Conservation (phyloP, 163 green algal genomes). For the Trebouxia gelatinosa region DNA sequence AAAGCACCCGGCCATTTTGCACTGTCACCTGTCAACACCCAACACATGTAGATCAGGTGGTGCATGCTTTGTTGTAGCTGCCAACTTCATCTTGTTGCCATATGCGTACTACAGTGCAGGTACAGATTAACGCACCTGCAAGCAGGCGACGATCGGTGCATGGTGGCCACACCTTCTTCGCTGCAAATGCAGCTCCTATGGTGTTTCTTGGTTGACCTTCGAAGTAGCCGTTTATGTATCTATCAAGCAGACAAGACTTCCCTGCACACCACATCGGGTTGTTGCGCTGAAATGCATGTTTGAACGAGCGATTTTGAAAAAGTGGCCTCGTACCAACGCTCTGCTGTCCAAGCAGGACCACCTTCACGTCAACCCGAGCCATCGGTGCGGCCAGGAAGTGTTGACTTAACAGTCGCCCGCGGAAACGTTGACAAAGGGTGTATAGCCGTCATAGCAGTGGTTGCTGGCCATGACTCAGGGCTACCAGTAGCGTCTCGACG, state of each 20-base stretch:
- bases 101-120: too few species aligned
- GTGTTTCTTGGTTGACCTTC: conserved; percentile 40
- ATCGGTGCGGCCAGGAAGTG: too few species aligned
- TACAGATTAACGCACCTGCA: too few species aligned
- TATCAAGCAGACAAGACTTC: conserved; percentile 42
- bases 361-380: conserved; percentile 38
- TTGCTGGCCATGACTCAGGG: too few species aligned
- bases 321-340: conserved; percentile 29
- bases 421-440: too few species aligned
- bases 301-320: background rate
- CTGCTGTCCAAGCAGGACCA: conserved; percentile 35
- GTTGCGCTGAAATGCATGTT: background rate
- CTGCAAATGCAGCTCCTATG: conserved; percentile 43
- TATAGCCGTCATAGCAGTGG: too few species aligned
- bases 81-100: too few species aligned
- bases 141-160: background rate
- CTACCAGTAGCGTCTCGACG: too few species aligned
- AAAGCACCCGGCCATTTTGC: conserved; percentile 28
- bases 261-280: conserved; percentile 23
- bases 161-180: conserved; percentile 31
- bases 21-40: conserved; percentile 37
- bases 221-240: conserved; percentile 39
- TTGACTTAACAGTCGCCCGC: too few species aligned
- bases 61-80: background rate
- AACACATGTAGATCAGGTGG: background rate